Conservation (phyloP, 2,329 filamentous ascomycete genomes). For the Fusarium veterinarium region DNA sequence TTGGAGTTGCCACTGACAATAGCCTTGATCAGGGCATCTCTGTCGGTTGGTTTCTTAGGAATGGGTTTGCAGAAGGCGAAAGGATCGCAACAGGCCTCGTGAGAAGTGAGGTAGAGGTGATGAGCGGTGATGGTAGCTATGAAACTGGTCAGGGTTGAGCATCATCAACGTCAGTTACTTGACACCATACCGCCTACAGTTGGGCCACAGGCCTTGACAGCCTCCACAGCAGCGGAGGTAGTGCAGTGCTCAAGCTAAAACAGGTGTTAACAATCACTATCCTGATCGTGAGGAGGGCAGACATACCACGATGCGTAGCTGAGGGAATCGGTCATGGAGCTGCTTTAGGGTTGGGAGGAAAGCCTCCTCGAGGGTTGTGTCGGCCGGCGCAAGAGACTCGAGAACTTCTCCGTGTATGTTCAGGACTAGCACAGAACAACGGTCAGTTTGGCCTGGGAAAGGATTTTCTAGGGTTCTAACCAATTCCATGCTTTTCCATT, state of each 20-base stretch:
- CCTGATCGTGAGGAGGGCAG: not conserved
- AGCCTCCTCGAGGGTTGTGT: slow-evolving; percentile 57
- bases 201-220: slow-evolving; percentile 80
- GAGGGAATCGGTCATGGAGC: slow-evolving; percentile 80
- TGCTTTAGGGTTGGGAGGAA: slow-evolving; percentile 85
- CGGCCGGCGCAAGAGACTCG: slow-evolving; percentile 59
- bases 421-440: slow-evolving; percentile 63
- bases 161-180: not conserved
- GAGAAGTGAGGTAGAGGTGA: slow-evolving; percentile 83
- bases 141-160: not conserved
- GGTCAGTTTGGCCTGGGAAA: slow-evolving; percentile 1
- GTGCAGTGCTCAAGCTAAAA: slow-evolving; percentile 82
- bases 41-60: slow-evolving; percentile 77
- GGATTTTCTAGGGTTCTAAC: slow-evolving; percentile 19
- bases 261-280: not conserved
- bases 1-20: slow-evolving; percentile 69
- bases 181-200: slow-evolving; percentile 70
- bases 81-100: slow-evolving; percentile 72
- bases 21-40: slow-evolving; percentile 77
- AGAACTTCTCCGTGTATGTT: slow-evolving; percentile 94
- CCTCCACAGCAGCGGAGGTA: slow-evolving; percentile 81
- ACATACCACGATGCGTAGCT: slow-evolving; percentile 68
- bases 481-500: slow-evolving; percentile 83
- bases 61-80: slow-evolving; percentile 80
- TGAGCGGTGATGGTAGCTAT: slow-evolving; percentile 84